A percentile compares a stretch with the other conserved stretches of the same genome.
These are phyloP conservation scores for Tylopilus vinaceipallidus DNA, from an alignment of 768 basidiomycete species.

Conservation along the genomic window DNA sequence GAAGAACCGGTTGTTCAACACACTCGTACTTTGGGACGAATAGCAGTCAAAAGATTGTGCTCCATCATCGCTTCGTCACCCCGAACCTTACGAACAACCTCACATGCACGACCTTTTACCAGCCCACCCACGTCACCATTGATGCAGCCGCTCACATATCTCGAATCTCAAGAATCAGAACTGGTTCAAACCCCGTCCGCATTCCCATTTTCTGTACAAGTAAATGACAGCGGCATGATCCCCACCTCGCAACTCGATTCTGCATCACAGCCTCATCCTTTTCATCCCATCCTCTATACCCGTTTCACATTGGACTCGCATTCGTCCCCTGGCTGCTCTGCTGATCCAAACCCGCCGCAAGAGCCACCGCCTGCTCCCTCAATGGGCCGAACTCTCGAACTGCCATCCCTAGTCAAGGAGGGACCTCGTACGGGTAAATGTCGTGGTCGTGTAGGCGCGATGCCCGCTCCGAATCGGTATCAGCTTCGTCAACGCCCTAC, in stretches of 20 bases:
- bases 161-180: slow-evolving; percentile 45
- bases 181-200: slow-evolving; percentile 48
- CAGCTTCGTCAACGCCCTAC: slow-evolving; percentile 30
- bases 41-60: slow-evolving; percentile 12
- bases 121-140: slow-evolving; percentile 31
- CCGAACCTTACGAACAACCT: slow-evolving; percentile 7
- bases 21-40: slow-evolving; percentile 21
- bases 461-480: slow-evolving; percentile 23
- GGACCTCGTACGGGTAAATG: slow-evolving; percentile 8
- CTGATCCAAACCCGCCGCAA: slow-evolving; percentile 5
- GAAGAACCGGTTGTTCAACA: slow-evolving; percentile 20
- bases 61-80: slow-evolving; percentile 11
- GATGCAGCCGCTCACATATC: slow-evolving; percentile 23
- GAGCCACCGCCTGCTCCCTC: slow-evolving; percentile 7
- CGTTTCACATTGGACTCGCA: slow-evolving; percentile 34
- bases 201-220: slow-evolving; percentile 28
- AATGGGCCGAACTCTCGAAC: slow-evolving; percentile 7
- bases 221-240: slow-evolving; percentile 31
- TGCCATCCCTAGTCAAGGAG: slow-evolving; percentile 9
- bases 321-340: slow-evolving; percentile 4
- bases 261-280: slow-evolving; percentile 26
- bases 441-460: slow-evolving; percentile 2
- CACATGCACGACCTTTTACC: slow-evolving; percentile 9
- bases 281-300: slow-evolving; percentile 37
- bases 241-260: slow-evolving; percentile 39